Conservation (phyloP, 2,329 filamentous ascomycete genomes). For the Capronia epimyces region DNA sequence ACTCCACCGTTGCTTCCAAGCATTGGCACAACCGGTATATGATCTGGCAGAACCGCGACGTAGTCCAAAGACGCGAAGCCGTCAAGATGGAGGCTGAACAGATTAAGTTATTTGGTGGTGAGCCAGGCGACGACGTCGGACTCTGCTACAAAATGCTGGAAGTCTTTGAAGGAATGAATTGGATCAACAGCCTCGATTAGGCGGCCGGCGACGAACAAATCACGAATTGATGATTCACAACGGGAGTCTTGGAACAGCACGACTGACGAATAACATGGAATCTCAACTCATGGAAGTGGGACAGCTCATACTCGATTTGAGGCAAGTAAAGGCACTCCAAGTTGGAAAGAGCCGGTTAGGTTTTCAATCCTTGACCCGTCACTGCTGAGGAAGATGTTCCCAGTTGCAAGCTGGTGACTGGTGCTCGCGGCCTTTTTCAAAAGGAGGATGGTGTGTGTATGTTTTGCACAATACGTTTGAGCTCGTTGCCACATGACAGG, state of each 20-base stretch:
- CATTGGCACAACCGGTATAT: conserved; percentile 41
- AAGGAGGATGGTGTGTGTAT: conserved; percentile 1
- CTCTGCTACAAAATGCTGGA: conserved; percentile 48
- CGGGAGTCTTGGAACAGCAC: background rate
- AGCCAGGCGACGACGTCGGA: conserved; percentile 27
- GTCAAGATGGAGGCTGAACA: conserved; percentile 37
- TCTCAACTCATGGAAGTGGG: conserved; percentile 18
- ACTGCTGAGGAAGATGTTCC: conserved; percentile 17
- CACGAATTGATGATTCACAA: background rate
- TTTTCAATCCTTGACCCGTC: conserved; percentile 17
- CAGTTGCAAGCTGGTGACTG: conserved; percentile 9
- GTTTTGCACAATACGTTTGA: conserved; percentile 18
- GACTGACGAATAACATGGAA: conserved; percentile 2
- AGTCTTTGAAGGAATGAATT: conserved; percentile 47
- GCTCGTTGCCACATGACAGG: conserved; percentile 14
- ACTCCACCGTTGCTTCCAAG: conserved; percentile 30
- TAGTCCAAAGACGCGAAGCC: conserved; percentile 31
- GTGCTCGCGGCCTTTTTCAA: conserved; percentile 17
- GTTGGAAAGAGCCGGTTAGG: conserved; percentile 15
- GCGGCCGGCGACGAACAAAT: background rate
- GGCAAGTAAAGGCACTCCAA: conserved; percentile 21
- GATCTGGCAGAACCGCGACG: conserved; percentile 39
- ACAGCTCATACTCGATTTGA: conserved; percentile 19
- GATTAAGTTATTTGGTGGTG: conserved; percentile 34
- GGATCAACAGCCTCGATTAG: conserved; percentile 35